Percentiles rank a stretch among this genome's conserved stretches.
These are phyloP conservation scores for Wallacemonas sp. DNA, from an alignment of 208 protist species.

Conservation along the genomic window DNA sequence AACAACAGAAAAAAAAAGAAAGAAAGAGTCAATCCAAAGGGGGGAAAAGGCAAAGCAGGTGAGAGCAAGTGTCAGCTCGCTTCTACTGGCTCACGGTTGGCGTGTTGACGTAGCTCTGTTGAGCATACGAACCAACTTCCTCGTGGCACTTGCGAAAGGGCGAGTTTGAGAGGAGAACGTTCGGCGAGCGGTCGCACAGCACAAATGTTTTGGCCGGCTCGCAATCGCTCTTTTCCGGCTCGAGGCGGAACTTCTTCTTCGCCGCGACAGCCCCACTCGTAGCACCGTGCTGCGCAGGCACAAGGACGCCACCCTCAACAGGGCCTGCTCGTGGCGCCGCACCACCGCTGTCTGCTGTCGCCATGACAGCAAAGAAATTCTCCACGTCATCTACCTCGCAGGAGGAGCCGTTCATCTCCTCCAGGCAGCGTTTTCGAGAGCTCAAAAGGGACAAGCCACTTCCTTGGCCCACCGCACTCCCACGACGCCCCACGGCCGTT, in stretches of 20 bases:
- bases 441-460: conserved; percentile 51
- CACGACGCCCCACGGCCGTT: neutral
- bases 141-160: neutral
- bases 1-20: conserved; percentile 19
- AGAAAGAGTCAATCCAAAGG: conserved; percentile 4
- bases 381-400: conserved; percentile 13
- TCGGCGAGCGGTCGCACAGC: conserved; percentile 1
- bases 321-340: neutral
- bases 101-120: neutral
- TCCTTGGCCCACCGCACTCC: neutral
- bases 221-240: neutral
- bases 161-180: neutral
- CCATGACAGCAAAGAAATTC: conserved; percentile 3
- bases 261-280: neutral
- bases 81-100: no score
- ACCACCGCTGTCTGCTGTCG: neutral
- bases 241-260: conserved; percentile 7
- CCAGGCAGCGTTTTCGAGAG: conserved; percentile 68
- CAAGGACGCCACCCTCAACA: no score
- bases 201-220: neutral
- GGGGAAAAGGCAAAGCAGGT: conserved; percentile 2
- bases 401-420: conserved; percentile 42
- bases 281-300: neutral
- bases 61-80: no score
- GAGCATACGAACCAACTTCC: no score